Evolutionary conservation across 352 stramenopile species (phyloP), one percentile per base, ranked within the genome.

Genomic region (Albugo candida): DNA sequence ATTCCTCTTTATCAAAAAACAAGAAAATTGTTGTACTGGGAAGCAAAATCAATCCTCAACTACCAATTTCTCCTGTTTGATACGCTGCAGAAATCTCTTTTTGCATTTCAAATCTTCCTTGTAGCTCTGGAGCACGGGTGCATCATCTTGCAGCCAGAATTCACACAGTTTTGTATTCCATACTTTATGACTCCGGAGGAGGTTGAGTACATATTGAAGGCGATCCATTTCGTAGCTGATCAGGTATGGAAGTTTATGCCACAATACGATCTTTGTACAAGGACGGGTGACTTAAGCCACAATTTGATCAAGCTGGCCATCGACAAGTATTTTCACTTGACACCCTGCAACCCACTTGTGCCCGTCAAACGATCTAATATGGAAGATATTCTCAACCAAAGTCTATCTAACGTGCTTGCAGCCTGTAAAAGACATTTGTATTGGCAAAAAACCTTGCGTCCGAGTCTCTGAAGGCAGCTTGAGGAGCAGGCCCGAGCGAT

Each of bases 101-200:
- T n/a, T n/a, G n/a, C n/a, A n/a, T n/a, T n/a, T n/a, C 44, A 76
- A 18, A 58, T 57, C 27, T 58, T 97, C 13, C 81, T 95, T 52
- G 55, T 66, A 18, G 87, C 85, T 4, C 61, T 98, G 5, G 55
- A 97, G 3, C 27, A 47, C 37, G 79, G 89, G 34, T 73, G 83
- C 13, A 92, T 97, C 59, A 66, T 97, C 34, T 60, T 98, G 2
- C 70, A 94, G 18, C 95, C 95, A 0, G 95, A 94, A 5, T 97
- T 95, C 40, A 93, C 84, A 14, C 70, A 94, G 34, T 59, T 98
- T 14, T 96, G 85, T 58, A 79, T 97, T 31, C 78, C 83, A 16
- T 94, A 91, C 55, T 91, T 80, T 20, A 64, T 92, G 21, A 59
- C 64, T 17, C 55, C 75, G 5, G 67, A 69, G 10, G 78, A 97